Percentiles rank a stretch among this genome's conserved stretches.
phyloP scores from a whole-genome alignment of 2,329 filamentous ascomycete genomes.

The Cordyceps tenuipes region DNA sequence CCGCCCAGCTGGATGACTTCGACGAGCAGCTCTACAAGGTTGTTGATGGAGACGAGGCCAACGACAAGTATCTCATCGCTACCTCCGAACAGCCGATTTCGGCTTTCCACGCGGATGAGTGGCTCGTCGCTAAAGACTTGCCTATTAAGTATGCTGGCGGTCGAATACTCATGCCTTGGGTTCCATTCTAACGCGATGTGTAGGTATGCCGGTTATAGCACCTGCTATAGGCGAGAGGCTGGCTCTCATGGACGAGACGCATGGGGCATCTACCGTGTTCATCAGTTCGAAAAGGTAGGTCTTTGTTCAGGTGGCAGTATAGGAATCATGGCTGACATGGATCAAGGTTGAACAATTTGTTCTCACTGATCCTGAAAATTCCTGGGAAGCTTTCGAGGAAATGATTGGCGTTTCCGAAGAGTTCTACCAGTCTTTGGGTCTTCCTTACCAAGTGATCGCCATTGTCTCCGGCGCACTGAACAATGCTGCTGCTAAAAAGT shows the following conservation, averaged over 20 bases:
- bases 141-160: constrained; percentile 61
- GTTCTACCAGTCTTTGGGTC: constrained; percentile 82
- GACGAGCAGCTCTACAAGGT: constrained; percentile 99
- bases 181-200: constrained; percentile 19
- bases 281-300: constrained; percentile 86
- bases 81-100: constrained; percentile 95
- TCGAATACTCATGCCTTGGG: background rate
- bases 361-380: constrained; percentile 77
- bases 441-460: constrained; percentile 85
- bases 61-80: constrained; percentile 72
- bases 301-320: background rate
- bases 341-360: constrained; percentile 63
- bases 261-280: constrained; percentile 96
- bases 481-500: constrained; percentile 72
- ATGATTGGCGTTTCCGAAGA: constrained; percentile 91
- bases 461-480: constrained; percentile 97
- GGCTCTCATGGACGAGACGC: constrained; percentile 80
- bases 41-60: constrained; percentile 73
- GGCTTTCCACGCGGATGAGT: constrained; percentile 86
- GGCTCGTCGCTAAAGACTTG: constrained; percentile 75
- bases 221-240: constrained; percentile 93
- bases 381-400: constrained; percentile 85
- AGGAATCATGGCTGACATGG: background rate
- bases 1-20: constrained; percentile 92
- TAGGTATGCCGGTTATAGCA: constrained; percentile 88